Evolutionary conservation across 805 yeast species (phyloP).

Genomic region (Pichia rugopelliculosa): DNA sequence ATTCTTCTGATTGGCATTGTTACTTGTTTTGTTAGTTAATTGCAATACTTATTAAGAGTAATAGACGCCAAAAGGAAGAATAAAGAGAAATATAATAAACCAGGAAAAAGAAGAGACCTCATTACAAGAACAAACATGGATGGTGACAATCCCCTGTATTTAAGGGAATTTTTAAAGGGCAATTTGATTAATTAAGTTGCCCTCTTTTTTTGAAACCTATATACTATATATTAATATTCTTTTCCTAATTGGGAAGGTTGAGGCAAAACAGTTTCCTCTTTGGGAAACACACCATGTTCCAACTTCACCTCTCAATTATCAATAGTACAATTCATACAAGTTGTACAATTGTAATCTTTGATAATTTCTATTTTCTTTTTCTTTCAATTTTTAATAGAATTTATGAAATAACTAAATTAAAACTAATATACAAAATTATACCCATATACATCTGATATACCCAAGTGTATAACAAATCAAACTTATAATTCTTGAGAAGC

Average conservation of each 20-base stretch:
- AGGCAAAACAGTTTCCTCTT: background rate
- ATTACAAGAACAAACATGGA: background rate
- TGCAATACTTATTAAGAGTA: background rate
- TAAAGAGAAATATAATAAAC: background rate
- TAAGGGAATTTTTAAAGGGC: background rate
- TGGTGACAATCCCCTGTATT: background rate
- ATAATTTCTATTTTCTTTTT: no score
- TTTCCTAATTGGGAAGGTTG: background rate
- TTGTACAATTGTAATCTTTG: no score
- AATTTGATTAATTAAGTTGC: background rate
- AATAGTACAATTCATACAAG: no score
- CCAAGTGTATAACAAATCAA: constrained; percentile 3
- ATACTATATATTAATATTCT: no score
- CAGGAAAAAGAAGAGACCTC: background rate
- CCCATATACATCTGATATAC: constrained; percentile 7
- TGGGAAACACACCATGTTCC: background rate
- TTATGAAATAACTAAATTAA: background rate
- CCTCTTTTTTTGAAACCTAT: background rate
- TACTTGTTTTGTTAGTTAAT: background rate
- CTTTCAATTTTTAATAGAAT: background rate
- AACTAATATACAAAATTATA: constrained; percentile 10
- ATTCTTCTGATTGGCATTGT: constrained; percentile 32
- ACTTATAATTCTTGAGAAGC: constrained; percentile 53
- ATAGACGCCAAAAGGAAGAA: background rate
- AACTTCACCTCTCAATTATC: background rate